These are phyloP conservation scores for Kurtzmaniella quercitrusa DNA, from an alignment of 1,139 yeast genomes.

Conservation along the genomic window DNA sequence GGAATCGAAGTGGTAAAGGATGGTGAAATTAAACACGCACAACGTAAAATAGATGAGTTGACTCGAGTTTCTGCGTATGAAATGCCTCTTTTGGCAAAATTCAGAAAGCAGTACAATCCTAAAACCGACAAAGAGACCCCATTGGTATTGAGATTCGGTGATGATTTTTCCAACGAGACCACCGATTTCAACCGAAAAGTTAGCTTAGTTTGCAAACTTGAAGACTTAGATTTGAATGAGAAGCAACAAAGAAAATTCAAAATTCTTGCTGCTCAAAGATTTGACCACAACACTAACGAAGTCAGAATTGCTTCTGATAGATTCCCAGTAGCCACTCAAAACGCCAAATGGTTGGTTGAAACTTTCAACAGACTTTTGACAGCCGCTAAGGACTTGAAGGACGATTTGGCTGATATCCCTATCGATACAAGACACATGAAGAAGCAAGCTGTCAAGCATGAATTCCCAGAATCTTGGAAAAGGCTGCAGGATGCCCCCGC, in stretches of 20 bases:
- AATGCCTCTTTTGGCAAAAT: constrained; percentile 77
- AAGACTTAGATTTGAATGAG: constrained; percentile 49
- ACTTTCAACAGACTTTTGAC: constrained; percentile 55
- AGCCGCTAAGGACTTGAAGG: constrained; percentile 60
- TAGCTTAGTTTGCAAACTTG: constrained; percentile 50
- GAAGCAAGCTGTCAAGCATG: constrained; percentile 37
- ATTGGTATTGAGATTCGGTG: constrained; percentile 63
- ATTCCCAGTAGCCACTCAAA: constrained; percentile 78
- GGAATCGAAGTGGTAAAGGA: constrained; percentile 35
- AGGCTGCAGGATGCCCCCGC: constrained; percentile 68
- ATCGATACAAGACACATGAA: constrained; percentile 67
- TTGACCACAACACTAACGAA: constrained; percentile 54
- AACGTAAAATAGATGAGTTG: constrained; percentile 42
- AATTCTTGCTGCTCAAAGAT: constrained; percentile 75
- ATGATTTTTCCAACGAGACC: constrained; percentile 65
- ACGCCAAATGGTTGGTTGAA: constrained; percentile 69
- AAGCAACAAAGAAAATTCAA: constrained; percentile 69
- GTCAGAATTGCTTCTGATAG: constrained; percentile 62
- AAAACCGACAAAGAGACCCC: constrained; percentile 43
- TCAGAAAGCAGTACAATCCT: constrained; percentile 61
- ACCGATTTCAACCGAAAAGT: constrained; percentile 74
- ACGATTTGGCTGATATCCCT: constrained; percentile 77
- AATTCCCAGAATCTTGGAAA: constrained; percentile 83
- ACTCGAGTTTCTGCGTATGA: constrained; percentile 88
- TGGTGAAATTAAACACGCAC: constrained; percentile 37